These are phyloP conservation scores for Taphrina sp. DNA, from an alignment of 1,139 yeast species.

Conservation along the genomic window DNA sequence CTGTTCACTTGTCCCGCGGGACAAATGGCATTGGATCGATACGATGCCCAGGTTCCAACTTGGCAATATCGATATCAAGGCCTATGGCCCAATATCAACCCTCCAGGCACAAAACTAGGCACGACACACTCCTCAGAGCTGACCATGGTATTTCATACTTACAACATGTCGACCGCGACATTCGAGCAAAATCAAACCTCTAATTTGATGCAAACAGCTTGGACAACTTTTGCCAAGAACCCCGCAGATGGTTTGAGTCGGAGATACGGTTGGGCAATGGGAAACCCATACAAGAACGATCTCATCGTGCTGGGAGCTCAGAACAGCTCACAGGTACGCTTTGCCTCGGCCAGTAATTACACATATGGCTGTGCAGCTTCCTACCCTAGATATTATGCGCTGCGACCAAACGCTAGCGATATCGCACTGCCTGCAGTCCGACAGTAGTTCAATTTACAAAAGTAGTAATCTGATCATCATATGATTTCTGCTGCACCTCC, in stretches of 20 bases:
- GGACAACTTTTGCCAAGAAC: constrained; percentile 20
- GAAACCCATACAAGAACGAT: no score
- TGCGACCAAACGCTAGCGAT: no score
- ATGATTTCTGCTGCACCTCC: no score
- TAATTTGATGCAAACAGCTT: constrained; percentile 8
- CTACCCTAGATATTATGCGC: no score
- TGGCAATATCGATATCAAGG: constrained; percentile 27
- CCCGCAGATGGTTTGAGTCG: constrained; percentile 9
- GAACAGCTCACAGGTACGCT: no score
- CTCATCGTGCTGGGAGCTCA: no score
- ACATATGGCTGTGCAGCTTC: no score
- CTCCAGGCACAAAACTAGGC: constrained; percentile 2
- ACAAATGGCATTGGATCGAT: background rate
- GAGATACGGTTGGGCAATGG: constrained; percentile 24
- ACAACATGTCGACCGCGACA: background rate
- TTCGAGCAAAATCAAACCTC: constrained; percentile 1
- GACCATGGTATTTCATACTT: constrained; percentile 10
- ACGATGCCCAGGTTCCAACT: constrained; percentile 9
- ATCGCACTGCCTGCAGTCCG: no score
- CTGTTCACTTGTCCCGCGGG: constrained; percentile 22
- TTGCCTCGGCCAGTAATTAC: no score
- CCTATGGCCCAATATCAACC: background rate
- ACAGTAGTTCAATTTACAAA: no score
- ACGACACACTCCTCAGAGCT: constrained; percentile 16
- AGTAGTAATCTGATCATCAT: no score